Conservation (phyloP, 208 protist genomes). For the Porcisia hertigi region DNA sequence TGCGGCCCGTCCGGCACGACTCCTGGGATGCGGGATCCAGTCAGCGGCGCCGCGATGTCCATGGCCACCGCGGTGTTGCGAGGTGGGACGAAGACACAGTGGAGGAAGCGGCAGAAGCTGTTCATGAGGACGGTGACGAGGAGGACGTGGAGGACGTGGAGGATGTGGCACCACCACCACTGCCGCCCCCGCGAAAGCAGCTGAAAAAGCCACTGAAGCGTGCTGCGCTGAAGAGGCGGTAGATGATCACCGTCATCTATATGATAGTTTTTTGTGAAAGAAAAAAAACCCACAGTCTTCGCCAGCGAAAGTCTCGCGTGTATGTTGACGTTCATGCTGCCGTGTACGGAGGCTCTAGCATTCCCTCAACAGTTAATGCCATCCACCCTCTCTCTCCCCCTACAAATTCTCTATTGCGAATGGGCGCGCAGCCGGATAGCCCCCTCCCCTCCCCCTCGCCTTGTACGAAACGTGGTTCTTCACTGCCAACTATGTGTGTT, state of each 20-base stretch:
- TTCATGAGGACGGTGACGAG: constrained; percentile 21
- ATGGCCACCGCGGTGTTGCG: constrained; percentile 25
- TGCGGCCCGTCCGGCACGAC: constrained; percentile 49
- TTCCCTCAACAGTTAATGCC: too few relatives aligned
- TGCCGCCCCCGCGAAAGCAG: constrained; percentile 31
- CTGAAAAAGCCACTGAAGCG: constrained; percentile 44
- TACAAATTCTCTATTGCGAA: too few relatives aligned
- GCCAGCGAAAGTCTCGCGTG: too few relatives aligned
- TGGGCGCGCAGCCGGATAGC: too few relatives aligned
- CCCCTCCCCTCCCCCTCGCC: too few relatives aligned
- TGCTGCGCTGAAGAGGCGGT: constrained; percentile 11
- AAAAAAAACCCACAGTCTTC: too few relatives aligned
- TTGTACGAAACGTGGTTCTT: too few relatives aligned
- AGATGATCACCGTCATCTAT: background rate
- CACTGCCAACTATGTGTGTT: too few relatives aligned
- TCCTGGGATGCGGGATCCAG: constrained; percentile 43
- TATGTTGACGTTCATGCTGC: too few relatives aligned
- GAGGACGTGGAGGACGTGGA: constrained; percentile 5
- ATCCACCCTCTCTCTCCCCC: too few relatives aligned
- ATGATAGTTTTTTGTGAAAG: too few relatives aligned
- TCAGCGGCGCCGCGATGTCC: constrained; percentile 7
- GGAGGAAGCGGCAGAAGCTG: constrained; percentile 19
- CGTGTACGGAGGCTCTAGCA: too few relatives aligned
- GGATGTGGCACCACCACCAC: constrained; percentile 20
- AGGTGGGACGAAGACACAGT: constrained; percentile 14